Base-by-base conservation (phyloP, 2,329 filamentous ascomycete species). In the Aspergillus sp. region DNA sequence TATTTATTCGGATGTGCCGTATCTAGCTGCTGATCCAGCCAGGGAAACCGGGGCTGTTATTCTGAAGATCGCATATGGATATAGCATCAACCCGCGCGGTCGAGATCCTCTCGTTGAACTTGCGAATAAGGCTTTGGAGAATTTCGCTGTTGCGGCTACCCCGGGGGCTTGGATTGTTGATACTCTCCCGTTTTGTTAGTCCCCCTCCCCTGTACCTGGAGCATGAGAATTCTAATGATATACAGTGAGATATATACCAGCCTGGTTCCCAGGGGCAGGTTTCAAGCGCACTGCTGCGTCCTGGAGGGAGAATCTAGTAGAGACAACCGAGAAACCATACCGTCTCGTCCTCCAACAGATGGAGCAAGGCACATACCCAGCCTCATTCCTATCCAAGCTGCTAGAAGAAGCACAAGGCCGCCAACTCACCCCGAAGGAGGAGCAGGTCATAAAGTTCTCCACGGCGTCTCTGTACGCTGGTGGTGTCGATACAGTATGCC, bases 131-230 rank as follows among this genome's bases (percentile, higher is more conserved):
- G 71, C 74, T 2, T 70, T 81, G 64, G 64, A 64, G 2, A 61
- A 77, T 3, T 80, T 82, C 53, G 68, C 73, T 0, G 62, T 70
- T 15, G 74, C 77, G 1, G 68, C 66, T 1, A 68, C 75, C 0
- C 77, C 79, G 2, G 77, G 78, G 4, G 71, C 64, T 8, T 83
- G 74, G 74, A 57, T 73, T 2, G 79, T 83, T 2, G 79, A 83
- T 55, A 66, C 76, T 0, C 53, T 83, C 1, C 80, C 80, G 0
- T 33, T 63, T 2, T 52, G 68, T 67, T 51, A 55, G 61, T 52
- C 15, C 14, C 31, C 33, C 46, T 4, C 19, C 19, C 19, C 19
- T 19, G 19, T 19, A 19, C 19, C 19, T 19, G 23, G 5, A 24
- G 23, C 3, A 24, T 7, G 19, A 19, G 19, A 24, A 24, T 2